Percentiles rank a stretch among this genome's conserved stretches.
phyloP scores from a whole-genome alignment of 2,329 filamentous ascomycete species.

The Coleophoma eucalyptorum region DNA sequence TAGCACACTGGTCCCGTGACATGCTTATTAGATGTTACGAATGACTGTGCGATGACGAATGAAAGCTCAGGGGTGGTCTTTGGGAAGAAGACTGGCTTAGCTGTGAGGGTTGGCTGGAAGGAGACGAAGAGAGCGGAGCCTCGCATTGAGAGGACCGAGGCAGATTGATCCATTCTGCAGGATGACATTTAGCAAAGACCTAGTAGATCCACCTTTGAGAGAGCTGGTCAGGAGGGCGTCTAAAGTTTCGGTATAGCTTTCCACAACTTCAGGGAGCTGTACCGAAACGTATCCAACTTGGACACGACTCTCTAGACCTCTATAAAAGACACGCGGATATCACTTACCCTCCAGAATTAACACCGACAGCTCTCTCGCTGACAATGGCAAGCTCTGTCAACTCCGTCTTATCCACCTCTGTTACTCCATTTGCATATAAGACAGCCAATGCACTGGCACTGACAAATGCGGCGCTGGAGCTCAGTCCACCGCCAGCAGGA shows the following conservation, averaged over 20 bases:
- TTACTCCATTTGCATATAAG: conserved; percentile 78
- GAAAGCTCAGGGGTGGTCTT: conserved; percentile 76
- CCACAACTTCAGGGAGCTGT: background rate
- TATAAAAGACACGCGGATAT: background rate
- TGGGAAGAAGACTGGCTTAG: conserved; percentile 77
- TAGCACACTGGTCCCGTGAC: conserved; percentile 92
- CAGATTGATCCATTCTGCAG: conserved; percentile 89
- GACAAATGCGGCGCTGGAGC: conserved; percentile 90
- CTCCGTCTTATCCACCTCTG: conserved; percentile 81
- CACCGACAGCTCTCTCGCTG: conserved; percentile 88
- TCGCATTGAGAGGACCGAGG: conserved; percentile 86
- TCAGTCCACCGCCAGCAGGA: conserved; percentile 86
- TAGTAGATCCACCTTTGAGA: too few species aligned
- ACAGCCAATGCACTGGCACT: conserved; percentile 86
- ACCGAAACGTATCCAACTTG: background rate
- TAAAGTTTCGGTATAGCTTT: too few species aligned
- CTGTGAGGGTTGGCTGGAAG: conserved; percentile 76
- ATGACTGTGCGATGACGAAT: conserved; percentile 92
- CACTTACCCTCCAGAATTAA: conserved; percentile 87
- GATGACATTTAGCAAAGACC: conserved; percentile 17
- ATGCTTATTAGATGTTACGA: conserved; percentile 91
- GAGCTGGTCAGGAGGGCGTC: too few species aligned
- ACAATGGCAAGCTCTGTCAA: conserved; percentile 91
- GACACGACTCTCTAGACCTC: background rate
- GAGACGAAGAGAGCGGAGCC: conserved; percentile 87